These are phyloP conservation scores for Collybia sp. DNA, from an alignment of 768 basidiomycete species.

Conservation along the genomic window DNA sequence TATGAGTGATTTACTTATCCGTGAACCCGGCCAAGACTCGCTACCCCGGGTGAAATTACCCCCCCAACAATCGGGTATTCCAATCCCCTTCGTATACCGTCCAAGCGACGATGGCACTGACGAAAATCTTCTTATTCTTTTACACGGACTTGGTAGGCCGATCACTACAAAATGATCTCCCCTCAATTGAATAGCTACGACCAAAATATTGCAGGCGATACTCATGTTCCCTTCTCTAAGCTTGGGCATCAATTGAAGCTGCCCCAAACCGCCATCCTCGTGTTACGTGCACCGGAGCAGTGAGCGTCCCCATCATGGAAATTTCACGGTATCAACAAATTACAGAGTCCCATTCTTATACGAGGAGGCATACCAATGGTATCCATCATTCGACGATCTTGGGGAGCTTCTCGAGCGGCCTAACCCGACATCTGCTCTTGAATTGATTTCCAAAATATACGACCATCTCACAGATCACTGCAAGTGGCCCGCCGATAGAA, in stretches of 20 bases:
- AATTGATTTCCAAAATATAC: slow-evolving; percentile 47
- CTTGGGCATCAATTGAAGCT: slow-evolving; percentile 72
- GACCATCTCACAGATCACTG: slow-evolving; percentile 55
- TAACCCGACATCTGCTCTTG: slow-evolving; percentile 67
- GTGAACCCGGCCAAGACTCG: background rate
- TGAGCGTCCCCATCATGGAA: slow-evolving; percentile 26
- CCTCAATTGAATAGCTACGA: no score
- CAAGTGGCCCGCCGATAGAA: slow-evolving; percentile 59
- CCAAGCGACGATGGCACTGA: slow-evolving; percentile 82
- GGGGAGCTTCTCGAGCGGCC: slow-evolving; percentile 69
- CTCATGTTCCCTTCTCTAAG: slow-evolving; percentile 68
- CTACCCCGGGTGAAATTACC: slow-evolving; percentile 38
- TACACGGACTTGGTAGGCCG: slow-evolving; percentile 78
- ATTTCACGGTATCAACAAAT: slow-evolving; percentile 1
- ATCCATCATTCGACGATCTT: slow-evolving; percentile 72
- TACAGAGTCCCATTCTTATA: slow-evolving; percentile 73
- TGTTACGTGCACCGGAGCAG: slow-evolving; percentile 76
- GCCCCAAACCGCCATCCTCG: slow-evolving; percentile 87
- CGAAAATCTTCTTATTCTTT: slow-evolving; percentile 77
- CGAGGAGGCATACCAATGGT: slow-evolving; percentile 85
- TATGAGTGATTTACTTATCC: background rate
- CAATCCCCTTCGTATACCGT: slow-evolving; percentile 59
- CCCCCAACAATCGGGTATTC: slow-evolving; percentile 40
- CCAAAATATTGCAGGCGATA: slow-evolving; percentile 57
- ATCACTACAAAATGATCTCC: background rate